Base-by-base conservation (phyloP, 495 filamentous ascomycete genomes). In the Neurospora sp. region DNA sequence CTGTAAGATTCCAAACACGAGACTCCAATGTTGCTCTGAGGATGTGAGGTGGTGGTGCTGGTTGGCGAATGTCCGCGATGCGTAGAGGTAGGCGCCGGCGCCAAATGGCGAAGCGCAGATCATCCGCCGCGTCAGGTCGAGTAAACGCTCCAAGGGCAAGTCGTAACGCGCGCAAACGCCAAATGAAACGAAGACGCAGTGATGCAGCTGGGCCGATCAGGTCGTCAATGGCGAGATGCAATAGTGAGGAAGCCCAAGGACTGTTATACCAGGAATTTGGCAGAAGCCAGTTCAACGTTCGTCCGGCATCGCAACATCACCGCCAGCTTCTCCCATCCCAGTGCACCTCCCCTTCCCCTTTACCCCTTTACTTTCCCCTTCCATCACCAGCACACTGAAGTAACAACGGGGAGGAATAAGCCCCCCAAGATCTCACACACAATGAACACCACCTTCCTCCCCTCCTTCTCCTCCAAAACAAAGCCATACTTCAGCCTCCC, bases 401-500 rank as follows among this genome's bases (percentile, higher is more conserved):
- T 12, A 12, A 39, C 39, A 39, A 8, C 39, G 39, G 1, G 39
- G 39, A 39, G 40, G 40, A 7, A 42, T 18, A 16, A 42, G 5
- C 41, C 41, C 41, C 41, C 41, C 41, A 18, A 42, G 41, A 42
- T 6, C 6, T 42, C 40, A 7, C 35, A 49, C 5, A 54, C 23
- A 35, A 62, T 62, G 54, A 62, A 16, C 7, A 35, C 14, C 27
- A 27, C 1, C 14, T 62, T 62, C 54, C 27, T 62, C 23, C 54
- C 54, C 5, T 16, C 12, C 14, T 35, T 62, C 54, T 16, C 54
- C 2, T 4, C 54, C 0, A 62, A 62, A 35, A 18, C 39, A 6
- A 69, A 66, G 6, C 42, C 71, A 3, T 72, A 72, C 39, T 72
- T 72, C 23, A 66, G 23, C 39, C 71, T 72, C 20, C 41, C 71